Percentiles rank a stretch among this genome's conserved stretches.
phyloP scores from a whole-genome alignment of 1,284 basidiomycete species.

The Ustilago curta region DNA sequence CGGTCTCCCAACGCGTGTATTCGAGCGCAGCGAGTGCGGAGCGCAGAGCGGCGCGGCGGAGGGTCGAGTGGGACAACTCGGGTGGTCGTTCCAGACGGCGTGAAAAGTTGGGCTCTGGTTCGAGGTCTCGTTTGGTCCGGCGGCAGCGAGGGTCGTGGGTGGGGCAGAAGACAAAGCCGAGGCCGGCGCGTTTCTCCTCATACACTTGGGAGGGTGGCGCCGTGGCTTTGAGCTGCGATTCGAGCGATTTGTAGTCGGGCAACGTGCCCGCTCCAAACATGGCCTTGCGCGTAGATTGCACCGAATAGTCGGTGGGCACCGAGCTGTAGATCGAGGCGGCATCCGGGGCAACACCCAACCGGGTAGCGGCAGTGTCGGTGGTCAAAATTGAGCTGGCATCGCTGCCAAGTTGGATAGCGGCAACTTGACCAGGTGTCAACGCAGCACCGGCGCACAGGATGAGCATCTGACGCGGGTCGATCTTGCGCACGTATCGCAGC shows the following conservation, averaged over 20 bases:
- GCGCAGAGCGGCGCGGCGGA: slow-evolving; percentile 60
- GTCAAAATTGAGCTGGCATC: slow-evolving; percentile 29
- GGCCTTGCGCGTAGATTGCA: slow-evolving; percentile 33
- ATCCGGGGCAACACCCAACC: slow-evolving; percentile 10
- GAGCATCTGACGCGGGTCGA: slow-evolving; percentile 66
- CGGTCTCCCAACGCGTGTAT: slow-evolving; percentile 61
- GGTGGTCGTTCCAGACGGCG: slow-evolving; percentile 62
- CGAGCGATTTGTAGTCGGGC: slow-evolving; percentile 48
- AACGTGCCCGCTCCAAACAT: slow-evolving; percentile 48
- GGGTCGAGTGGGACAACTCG: slow-evolving; percentile 36
- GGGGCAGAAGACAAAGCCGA: slow-evolving; percentile 56
- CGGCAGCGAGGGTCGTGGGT: slow-evolving; percentile 30
- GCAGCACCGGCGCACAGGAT: slow-evolving; percentile 59
- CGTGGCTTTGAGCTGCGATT: slow-evolving; percentile 28
- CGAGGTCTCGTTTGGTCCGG: slow-evolving; percentile 24
- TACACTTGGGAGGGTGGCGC: neutral
- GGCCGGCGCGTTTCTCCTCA: slow-evolving; percentile 47
- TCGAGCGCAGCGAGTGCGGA: slow-evolving; percentile 65
- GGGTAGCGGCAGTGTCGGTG: slow-evolving; percentile 11
- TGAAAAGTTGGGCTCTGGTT: slow-evolving; percentile 56
- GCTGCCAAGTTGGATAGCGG: slow-evolving; percentile 35
- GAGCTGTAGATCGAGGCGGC: slow-evolving; percentile 38
- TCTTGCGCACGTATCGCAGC: slow-evolving; percentile 63
- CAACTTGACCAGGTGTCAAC: slow-evolving; percentile 46
- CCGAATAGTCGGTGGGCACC: slow-evolving; percentile 32